phyloP scores from a whole-genome alignment of 257 asterid genomes.

The Oldenlandia corymbosa region DNA sequence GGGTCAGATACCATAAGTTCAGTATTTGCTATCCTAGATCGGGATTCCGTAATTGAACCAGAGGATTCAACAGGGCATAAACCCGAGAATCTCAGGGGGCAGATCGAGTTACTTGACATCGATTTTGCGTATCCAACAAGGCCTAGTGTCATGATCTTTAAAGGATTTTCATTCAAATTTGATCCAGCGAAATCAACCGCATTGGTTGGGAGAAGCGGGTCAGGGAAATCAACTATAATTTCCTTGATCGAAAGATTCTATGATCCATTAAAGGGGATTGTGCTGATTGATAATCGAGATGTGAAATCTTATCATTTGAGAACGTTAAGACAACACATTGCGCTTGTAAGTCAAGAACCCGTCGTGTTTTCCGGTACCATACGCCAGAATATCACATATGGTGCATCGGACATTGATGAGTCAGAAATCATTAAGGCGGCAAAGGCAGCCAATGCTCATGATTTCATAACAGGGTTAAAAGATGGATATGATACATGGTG shows the following conservation, averaged over 20 bases:
- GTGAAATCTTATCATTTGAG: constrained; percentile 51
- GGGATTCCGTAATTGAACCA: constrained; percentile 60
- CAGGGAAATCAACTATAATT: constrained; percentile 72
- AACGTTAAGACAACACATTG: constrained; percentile 55
- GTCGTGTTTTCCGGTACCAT: constrained; percentile 59
- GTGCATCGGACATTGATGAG: constrained; percentile 42
- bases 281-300: constrained; percentile 64
- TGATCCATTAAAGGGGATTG: constrained; percentile 52
- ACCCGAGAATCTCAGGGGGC: constrained; percentile 46
- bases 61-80: constrained; percentile 49
- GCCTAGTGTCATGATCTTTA: constrained; percentile 44
- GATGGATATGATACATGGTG: constrained; percentile 68
- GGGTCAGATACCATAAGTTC: constrained; percentile 69
- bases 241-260: constrained; percentile 68
- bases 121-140: constrained; percentile 74
- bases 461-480: constrained; percentile 53
- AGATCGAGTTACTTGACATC: constrained; percentile 42
- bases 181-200: constrained; percentile 76
- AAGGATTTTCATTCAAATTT: constrained; percentile 52
- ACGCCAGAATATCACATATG: constrained; percentile 53
- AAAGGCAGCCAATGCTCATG: constrained; percentile 79
- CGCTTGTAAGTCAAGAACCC: constrained; percentile 84
- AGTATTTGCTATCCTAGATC: constrained; percentile 61
- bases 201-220: constrained; percentile 79
- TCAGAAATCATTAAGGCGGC: constrained; percentile 62